Evolutionary conservation across 371 early-diverging fungal species (phyloP).

Genomic region (Mycotypha africana): DNA sequence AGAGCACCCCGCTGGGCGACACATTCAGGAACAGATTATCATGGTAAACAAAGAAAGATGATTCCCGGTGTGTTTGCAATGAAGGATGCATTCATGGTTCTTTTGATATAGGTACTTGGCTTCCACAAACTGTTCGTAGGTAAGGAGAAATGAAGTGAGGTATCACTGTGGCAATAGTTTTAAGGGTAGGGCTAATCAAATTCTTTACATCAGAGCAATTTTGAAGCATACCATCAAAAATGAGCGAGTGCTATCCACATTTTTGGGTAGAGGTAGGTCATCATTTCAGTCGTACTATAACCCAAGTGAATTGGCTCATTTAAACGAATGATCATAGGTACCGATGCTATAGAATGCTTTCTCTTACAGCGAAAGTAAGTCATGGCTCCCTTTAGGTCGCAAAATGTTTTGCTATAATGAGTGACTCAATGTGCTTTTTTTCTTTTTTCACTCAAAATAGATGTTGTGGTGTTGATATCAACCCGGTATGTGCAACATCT

Average conservation of each 20-base stretch:
- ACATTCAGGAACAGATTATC: conserved; percentile 89
- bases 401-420: too few relatives aligned
- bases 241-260: conserved; percentile 83
- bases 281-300: too few relatives aligned
- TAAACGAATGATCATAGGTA: too few relatives aligned
- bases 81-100: neutral
- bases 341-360: conserved; percentile 91
- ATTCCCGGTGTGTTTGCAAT: too few relatives aligned
- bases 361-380: conserved; percentile 68
- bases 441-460: conserved; percentile 15
- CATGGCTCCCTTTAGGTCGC: too few relatives aligned
- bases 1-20: conserved; percentile 90
- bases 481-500: conserved; percentile 56
- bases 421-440: neutral
- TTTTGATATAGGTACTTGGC: conserved; percentile 88
- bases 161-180: too few relatives aligned
- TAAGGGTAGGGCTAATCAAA: too few relatives aligned
- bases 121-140: conserved; percentile 88
- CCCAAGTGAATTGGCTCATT: too few relatives aligned
- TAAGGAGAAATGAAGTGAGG: too few relatives aligned
- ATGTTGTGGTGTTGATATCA: conserved; percentile 86
- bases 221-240: conserved; percentile 69
- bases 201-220: conserved; percentile 68
- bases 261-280: conserved; percentile 78
- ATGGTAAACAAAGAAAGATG: conserved; percentile 42